phyloP scores from a whole-genome alignment of 202 grass and related monocot species.

The Elaeis oleifera region DNA sequence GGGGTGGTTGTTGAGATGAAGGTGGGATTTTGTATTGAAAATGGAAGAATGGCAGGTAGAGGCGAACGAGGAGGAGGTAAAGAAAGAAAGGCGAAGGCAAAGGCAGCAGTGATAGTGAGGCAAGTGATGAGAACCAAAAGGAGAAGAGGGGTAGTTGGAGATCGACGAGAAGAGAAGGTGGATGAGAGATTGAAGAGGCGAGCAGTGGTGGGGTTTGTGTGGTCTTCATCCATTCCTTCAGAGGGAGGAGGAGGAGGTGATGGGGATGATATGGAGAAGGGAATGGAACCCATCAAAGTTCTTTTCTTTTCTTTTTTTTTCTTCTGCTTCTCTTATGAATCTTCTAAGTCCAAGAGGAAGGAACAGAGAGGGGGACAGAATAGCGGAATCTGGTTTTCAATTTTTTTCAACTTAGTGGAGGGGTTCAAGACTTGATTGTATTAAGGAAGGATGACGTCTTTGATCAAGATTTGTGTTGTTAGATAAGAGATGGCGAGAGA shows the following conservation, averaged over 20 bases:
- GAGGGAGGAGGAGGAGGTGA: neutral
- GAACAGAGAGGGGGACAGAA: too few species aligned
- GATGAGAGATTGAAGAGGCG: constrained; percentile 29
- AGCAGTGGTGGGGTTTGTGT: constrained; percentile 15
- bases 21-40: neutral
- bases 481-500: too few species aligned
- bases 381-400: too few species aligned
- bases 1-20: neutral
- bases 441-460: too few species aligned
- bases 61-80: constrained; percentile 17
- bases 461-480: too few species aligned
- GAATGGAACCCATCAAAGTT: constrained; percentile 2
- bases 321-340: too few species aligned
- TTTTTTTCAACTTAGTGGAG: too few species aligned
- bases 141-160: neutral
- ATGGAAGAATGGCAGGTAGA: neutral
- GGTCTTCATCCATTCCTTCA: constrained; percentile 2
- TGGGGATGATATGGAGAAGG: constrained; percentile 10
- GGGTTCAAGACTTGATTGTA: too few species aligned
- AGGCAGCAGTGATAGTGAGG: constrained; percentile 27
- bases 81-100: constrained; percentile 29
- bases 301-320: too few species aligned
- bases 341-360: too few species aligned
- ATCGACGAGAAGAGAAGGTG: neutral
- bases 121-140: constrained; percentile 31